Evolutionary conservation across 257 asterid species (phyloP), one percentile per base, ranked within the genome.

Genomic region (Phtheirospermum japonicum): DNA sequence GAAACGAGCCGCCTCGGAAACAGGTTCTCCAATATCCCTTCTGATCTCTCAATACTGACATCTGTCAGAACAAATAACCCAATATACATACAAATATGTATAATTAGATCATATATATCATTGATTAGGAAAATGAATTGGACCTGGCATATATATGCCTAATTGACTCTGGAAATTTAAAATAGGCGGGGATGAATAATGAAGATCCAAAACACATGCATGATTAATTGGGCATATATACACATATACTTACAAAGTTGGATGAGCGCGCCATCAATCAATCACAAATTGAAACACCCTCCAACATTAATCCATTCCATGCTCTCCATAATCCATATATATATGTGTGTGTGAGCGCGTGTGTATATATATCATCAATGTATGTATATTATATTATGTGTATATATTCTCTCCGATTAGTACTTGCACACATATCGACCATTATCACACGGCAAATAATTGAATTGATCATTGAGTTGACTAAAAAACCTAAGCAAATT

Each of bases 1-100:
- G 72, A 71, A 83, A 58, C 57, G 72, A 33, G 71, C 56, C 61
- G 64, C 78, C 68, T 61, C 80, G 68, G 4, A 70, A 49, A 60
- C 70, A 75, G 36, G 76, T 69, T 69, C 82, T 75, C 64, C 73
- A 55, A 62, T 10, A 9, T 40, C 65, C 42, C 42, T 73, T 81
- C 2, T 65, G 40, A 32, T 85, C 87, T 53, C 67, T 82, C 33
- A 71, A 58, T 46, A 68, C 20, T 40, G 79, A 59, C 68, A 66
- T 73, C 92, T 88, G 57, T 14, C 52, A 64, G 33, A 59, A 49
- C 33, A 34, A 0, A 9, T 7, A 17, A 7, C 1, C 17, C 56
- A 17, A 50, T 49, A 49, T 49, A 49, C n/a, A 17, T 48, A n/a
- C n/a, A n/a, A n/a, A n/a, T n/a, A n/a, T n/a, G n/a, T n/a, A 48